phyloP scores from a whole-genome alignment of 768 basidiomycete genomes.

The Stropharia rugosoannulata region DNA sequence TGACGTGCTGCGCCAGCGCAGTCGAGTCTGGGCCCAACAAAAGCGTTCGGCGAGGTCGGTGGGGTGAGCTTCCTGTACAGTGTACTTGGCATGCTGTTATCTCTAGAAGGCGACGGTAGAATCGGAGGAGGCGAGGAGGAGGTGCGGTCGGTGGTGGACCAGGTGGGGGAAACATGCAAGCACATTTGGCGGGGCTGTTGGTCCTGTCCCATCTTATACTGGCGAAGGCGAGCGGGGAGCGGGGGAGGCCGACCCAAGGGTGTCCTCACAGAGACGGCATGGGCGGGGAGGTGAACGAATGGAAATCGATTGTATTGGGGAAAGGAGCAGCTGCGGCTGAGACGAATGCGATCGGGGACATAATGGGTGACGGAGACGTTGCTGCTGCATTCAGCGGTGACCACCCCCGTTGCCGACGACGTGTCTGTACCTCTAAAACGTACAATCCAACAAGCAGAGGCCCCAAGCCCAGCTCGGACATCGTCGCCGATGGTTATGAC shows the following conservation, averaged over 20 bases:
- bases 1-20: slow-evolving; percentile 20
- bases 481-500: too few relatives aligned
- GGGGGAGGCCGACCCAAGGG: background rate
- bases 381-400: too few relatives aligned
- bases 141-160: slow-evolving; percentile 49
- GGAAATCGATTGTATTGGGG: too few relatives aligned
- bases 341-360: too few relatives aligned
- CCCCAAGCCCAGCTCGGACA: too few relatives aligned
- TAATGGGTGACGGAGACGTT: too few relatives aligned
- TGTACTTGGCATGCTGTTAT: too few relatives aligned
- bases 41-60: slow-evolving; percentile 1
- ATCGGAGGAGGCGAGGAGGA: slow-evolving; percentile 30
- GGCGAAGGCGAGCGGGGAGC: slow-evolving; percentile 25
- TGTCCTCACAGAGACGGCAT: background rate
- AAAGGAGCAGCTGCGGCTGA: too few relatives aligned
- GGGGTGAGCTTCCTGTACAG: background rate
- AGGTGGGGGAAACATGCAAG: slow-evolving; percentile 47
- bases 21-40: slow-evolving; percentile 15
- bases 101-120: background rate
- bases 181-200: slow-evolving; percentile 34
- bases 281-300: too few relatives aligned
- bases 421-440: too few relatives aligned
- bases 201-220: slow-evolving; percentile 29
- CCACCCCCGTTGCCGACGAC: too few relatives aligned
- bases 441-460: too few relatives aligned